A percentile compares a stretch with the other conserved stretches of the same genome.
Evolutionary conservation across 495 filamentous ascomycete species (phyloP).

Genomic region (Poronia punctata): DNA sequence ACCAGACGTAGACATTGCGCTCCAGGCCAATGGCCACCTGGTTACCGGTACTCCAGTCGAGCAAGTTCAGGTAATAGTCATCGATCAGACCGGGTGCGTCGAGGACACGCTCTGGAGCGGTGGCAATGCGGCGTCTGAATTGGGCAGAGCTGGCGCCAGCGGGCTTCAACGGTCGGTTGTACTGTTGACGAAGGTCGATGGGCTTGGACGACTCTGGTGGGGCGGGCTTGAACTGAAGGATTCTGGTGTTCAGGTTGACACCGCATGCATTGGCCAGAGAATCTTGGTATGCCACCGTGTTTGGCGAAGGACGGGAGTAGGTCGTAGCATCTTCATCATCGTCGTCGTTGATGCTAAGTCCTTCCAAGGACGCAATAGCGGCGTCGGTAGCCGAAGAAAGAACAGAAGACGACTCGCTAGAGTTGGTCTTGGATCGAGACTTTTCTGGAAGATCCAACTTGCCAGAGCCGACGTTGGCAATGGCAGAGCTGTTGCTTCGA

Average conservation of each 20-base stretch:
- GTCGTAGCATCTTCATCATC: constrained; percentile 36
- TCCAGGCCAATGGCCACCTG: constrained; percentile 97
- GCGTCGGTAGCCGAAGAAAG: constrained; percentile 71
- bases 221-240: constrained; percentile 97
- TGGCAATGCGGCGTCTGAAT: constrained; percentile 83
- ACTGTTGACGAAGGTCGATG: constrained; percentile 93
- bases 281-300: constrained; percentile 84
- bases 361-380: constrained; percentile 68
- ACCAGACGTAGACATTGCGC: constrained; percentile 97
- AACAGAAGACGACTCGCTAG: constrained; percentile 57
- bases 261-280: constrained; percentile 88
- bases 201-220: constrained; percentile 95
- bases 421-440: constrained; percentile 60
- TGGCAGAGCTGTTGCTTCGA: constrained; percentile 78
- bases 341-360: constrained; percentile 56
- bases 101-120: constrained; percentile 93
- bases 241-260: constrained; percentile 85
- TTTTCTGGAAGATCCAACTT: constrained; percentile 65
- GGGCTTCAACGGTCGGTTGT: constrained; percentile 89
- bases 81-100: constrained; percentile 94
- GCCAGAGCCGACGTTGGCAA: constrained; percentile 69
- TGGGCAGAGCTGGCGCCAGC: constrained; percentile 67
- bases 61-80: constrained; percentile 97
- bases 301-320: constrained; percentile 77
- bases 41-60: constrained; percentile 97